Evolutionary conservation across 768 basidiomycete genomes (phyloP), one percentile per base, ranked within the genome.

Genomic region (Clathrus columnatus): DNA sequence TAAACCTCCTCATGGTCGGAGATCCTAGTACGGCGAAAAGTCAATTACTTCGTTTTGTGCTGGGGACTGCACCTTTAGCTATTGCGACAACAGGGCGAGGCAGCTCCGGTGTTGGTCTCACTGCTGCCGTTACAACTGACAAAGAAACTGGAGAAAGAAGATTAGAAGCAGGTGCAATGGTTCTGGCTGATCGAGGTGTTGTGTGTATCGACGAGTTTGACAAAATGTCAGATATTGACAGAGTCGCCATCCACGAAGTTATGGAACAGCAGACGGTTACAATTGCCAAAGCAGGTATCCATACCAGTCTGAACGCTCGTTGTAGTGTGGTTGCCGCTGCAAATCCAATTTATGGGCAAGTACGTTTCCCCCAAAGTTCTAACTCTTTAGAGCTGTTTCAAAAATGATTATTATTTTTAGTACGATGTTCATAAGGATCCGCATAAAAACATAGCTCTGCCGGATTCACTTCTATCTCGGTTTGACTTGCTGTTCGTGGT

Each of bases 231-330:
- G 96, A 99, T 66, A 80, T 98, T 61, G 96, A 99, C 73, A 83
- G 96, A 61, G 95, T 98, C 18, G 95, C 96, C 29, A 99, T 99
- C 64, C 96, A 99, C 72, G 96, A 99, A 81, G 96, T 98, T 66
- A 99, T 99, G 96, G 96, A 98, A 68, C 95, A 97, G 69, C 96
- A 99, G 67, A 99, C 96, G 0, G 95, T 99, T 47, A 98, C 96
- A 7, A 99, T 99, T 61, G 96, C 96, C 48, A 99, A 99, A 65
- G 96, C 96, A 11, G 96, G 96, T 56, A 99, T 99, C 61, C 96
- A 98, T 66, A 99, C 96, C 0, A 93, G 88, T 67, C 77, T 99
- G 63, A 99, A 99, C 69, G 96, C 96, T 4, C 82, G 96, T 42
- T 98, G 96, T 68, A 95, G 91, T 62, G 96, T 99, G 46, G 84